Base-by-base conservation (phyloP, 2,329 filamentous ascomycete genomes). In the Botrytis elliptica region DNA sequence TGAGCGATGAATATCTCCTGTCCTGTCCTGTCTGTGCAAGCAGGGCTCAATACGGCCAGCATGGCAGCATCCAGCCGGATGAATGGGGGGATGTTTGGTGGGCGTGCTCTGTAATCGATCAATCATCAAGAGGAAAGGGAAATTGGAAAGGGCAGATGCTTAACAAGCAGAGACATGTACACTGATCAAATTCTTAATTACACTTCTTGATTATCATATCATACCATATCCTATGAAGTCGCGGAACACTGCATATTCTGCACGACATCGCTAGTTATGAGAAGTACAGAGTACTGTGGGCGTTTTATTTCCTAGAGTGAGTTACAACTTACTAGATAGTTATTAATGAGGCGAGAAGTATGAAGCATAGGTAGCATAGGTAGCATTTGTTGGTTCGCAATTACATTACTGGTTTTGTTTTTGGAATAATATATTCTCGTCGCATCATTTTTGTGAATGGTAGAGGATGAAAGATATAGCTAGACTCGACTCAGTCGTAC, bases 221-320 rank as follows among this genome's bases (percentile, higher is more conserved):
- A 64, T 62, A 8, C 29, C 25, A 44, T 29, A 7, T 29, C 40
- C 44, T 62, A 8, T 20, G 16, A 42, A 63, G 59, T 20, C 44
- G 40, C 38, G 29, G 22, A 49, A 66, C 40, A 70, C 42, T 49
- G 40, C 68, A 70, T 46, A 62, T 44, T 70, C 55, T 62, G 68
- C 40, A 70, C 68, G 55, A 70, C 68, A 70, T 70, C n/a, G 14
- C n/a, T 57, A 44, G 25, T 59, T 25, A 57, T 59, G 33, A 57
- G 66, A 57, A 52, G 36, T n/a, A 14, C 12, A n/a, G 25, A 52
- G 36, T n/a, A 14, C 12, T 52, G 25, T 36, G n/a, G 42, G 42
- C 42, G 20, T 46, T 49, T 42, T 3, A 16, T 46, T 36, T n/a
- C 52, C 18, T 3, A 3, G 25, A 29, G n/a, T 18, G 33, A 33